A percentile compares a stretch with the other conserved stretches of the same genome.
phyloP scores from a whole-genome alignment of 176 grass and related monocot genomes.

The Aegilops tauschii region DNA sequence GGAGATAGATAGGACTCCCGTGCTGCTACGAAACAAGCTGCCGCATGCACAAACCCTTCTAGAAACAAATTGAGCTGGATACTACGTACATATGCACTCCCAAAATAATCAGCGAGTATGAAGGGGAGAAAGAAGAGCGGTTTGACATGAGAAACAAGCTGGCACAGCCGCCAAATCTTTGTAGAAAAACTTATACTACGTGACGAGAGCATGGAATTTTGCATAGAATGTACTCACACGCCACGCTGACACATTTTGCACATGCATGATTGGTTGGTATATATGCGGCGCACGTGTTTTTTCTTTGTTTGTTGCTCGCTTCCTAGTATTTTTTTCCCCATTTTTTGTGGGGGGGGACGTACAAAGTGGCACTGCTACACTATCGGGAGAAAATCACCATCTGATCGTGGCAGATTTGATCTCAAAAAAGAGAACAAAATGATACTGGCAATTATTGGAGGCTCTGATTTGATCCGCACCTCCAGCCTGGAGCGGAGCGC shows the following conservation, averaged over 20 bases:
- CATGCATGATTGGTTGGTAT: not conserved
- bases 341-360: no score
- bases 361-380: not conserved
- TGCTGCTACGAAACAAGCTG: not conserved
- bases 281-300: not conserved
- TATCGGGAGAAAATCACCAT: not conserved
- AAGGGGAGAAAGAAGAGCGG: no score
- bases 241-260: not conserved
- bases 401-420: not conserved
- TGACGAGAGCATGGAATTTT: no score
- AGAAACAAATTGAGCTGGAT: not conserved
- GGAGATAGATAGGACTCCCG: slow-evolving; percentile 4
- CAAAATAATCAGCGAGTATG: not conserved
- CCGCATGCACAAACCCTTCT: not conserved
- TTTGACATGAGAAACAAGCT: no score
- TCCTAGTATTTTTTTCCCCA: not conserved
- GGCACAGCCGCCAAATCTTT: not conserved
- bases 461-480: not conserved
- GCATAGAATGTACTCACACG: no score
- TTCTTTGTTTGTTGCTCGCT: not conserved
- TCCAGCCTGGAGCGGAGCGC: not conserved
- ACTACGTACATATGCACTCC: not conserved
- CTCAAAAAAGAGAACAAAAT: not conserved
- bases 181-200: not conserved
- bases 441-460: not conserved